A percentile compares a stretch with the other conserved stretches of the same genome.
Conservation (phyloP, 768 basidiomycete genomes). For the Lactarius akahatsu region DNA sequence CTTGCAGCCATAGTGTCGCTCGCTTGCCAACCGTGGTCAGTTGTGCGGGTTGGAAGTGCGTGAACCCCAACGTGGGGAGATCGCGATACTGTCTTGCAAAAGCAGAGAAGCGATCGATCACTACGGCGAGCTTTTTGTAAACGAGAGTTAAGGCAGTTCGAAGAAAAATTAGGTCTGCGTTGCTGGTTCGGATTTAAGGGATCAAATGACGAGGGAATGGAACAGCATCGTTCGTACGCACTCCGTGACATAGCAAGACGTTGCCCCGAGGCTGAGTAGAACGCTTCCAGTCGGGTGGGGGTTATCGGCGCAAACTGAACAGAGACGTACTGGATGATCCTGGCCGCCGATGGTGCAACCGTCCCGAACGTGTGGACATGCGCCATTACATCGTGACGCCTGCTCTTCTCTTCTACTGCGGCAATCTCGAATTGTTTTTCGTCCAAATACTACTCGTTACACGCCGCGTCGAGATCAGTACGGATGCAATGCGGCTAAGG, state of each 20-base stretch:
- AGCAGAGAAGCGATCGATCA: constrained; percentile 82
- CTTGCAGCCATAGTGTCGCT: constrained; percentile 95
- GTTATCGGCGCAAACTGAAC: not conserved
- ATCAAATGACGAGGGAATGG: not conserved
- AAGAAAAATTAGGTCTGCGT: constrained; percentile 97
- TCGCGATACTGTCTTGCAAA: constrained; percentile 87
- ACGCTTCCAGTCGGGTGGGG: not conserved
- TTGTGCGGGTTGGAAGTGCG: constrained; percentile 98
- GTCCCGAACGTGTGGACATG: constrained; percentile 97
- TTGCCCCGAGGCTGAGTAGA: constrained; percentile 75
- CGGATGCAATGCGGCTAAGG: not conserved
- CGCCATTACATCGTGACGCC: constrained; percentile 99
- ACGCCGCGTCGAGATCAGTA: constrained; percentile 9
- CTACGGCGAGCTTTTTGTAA: constrained; percentile 80
- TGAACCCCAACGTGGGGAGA: constrained; percentile 94
- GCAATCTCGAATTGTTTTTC: constrained; percentile 89
- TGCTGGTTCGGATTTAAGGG: constrained; percentile 49
- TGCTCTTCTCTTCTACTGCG: constrained; percentile 92
- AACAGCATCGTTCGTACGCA: constrained; percentile 40
- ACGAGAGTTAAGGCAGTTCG: constrained; percentile 83
- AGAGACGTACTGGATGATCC: constrained; percentile 82
- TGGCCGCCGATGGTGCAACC: constrained; percentile 91
- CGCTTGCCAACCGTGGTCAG: constrained; percentile 98
- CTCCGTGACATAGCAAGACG: constrained; percentile 99
- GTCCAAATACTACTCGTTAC: constrained; percentile 61